Conservation (phyloP, 176 grass and related monocot species). For the Echinochloa phyllopogon region DNA sequence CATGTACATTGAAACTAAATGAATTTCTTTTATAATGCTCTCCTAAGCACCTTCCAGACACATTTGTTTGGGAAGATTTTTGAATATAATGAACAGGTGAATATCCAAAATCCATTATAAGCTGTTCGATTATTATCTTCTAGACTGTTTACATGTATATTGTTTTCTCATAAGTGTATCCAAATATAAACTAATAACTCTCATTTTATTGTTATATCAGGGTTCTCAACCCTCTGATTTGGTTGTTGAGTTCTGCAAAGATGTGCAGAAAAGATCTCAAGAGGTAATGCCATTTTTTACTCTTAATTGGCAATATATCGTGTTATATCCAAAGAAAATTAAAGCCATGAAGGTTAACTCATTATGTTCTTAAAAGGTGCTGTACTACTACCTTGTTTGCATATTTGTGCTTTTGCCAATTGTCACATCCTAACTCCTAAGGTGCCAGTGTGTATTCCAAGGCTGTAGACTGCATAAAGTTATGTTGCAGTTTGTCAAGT, state of each 20-base stretch:
- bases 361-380: slow-evolving; percentile 19
- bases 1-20: slow-evolving; percentile 20
- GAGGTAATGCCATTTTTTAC: slow-evolving; percentile 47
- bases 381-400: slow-evolving; percentile 9
- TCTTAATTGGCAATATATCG: slow-evolving; percentile 24
- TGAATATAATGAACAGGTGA: slow-evolving; percentile 81
- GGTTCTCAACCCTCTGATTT: slow-evolving; percentile 52
- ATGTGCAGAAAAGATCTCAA: slow-evolving; percentile 90
- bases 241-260: slow-evolving; percentile 87
- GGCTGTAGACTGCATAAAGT: not conserved
- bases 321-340: slow-evolving; percentile 5
- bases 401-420: not conserved
- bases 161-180: slow-evolving; percentile 9
- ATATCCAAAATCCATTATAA: slow-evolving; percentile 30
- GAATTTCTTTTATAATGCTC: slow-evolving; percentile 50
- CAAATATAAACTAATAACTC: slow-evolving; percentile 23
- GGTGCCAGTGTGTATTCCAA: slow-evolving; percentile 9
- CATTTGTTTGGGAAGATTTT: slow-evolving; percentile 62
- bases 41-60: slow-evolving; percentile 72
- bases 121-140: slow-evolving; percentile 10
- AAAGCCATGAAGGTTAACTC: not conserved
- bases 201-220: slow-evolving; percentile 45
- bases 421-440: slow-evolving; percentile 21
- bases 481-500: slow-evolving; percentile 1
- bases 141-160: slow-evolving; percentile 25